Base-by-base conservation (phyloP, 2,329 filamentous ascomycete species). In the Fusarium pseudocircinatum region DNA sequence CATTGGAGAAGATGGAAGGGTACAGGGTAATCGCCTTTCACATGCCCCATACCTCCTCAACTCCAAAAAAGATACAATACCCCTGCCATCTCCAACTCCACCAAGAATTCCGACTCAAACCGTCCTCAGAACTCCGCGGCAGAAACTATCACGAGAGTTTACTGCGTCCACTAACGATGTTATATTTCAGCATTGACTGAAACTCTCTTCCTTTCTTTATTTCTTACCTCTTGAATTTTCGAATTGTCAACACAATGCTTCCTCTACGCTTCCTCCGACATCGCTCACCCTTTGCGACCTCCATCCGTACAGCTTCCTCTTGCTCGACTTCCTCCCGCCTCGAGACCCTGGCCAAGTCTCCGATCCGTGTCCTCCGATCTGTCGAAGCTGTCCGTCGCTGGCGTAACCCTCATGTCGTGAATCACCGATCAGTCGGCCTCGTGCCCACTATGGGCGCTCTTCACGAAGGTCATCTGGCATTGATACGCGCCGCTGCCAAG, bases 401-500 rank as follows among this genome's bases (percentile, higher is more conserved):
- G 86, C 91, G 94, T 40, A 87, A 85, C 28, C 87, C 90, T 44
- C 90, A 95, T 68, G 84, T 90, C 40, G 83, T 90, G 67, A 87
- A 91, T 78, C 89, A 92, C 76, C 90, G 92, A 64, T 91, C 91
- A 49, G 91, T 99, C 65, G 94, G 93, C 67, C 90, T 99, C 34
- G 95, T 99, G 40, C 96, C 96, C 4, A 99, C 96, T 37, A 98
- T 99, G 96, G 96, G 96, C 71, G 96, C 96, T 56, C 88, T 99
- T n/a, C 96, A 99, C 82, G 89, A 91, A 62, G 96, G 96, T 44
- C 96, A 99, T 83, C 84, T 97, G 58, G 93, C 93, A 7, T 88
- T 99, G 28, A 93, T 97, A 78, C 93, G 94, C 67, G 89, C 91
- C 76, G 96, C 96, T 7, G 95, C 95, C 3, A 86, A 87, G 53